Evolutionary conservation across 495 filamentous ascomycete genomes (phyloP), one percentile per base, ranked within the genome.

Genomic region (Neurospora cerealis): DNA sequence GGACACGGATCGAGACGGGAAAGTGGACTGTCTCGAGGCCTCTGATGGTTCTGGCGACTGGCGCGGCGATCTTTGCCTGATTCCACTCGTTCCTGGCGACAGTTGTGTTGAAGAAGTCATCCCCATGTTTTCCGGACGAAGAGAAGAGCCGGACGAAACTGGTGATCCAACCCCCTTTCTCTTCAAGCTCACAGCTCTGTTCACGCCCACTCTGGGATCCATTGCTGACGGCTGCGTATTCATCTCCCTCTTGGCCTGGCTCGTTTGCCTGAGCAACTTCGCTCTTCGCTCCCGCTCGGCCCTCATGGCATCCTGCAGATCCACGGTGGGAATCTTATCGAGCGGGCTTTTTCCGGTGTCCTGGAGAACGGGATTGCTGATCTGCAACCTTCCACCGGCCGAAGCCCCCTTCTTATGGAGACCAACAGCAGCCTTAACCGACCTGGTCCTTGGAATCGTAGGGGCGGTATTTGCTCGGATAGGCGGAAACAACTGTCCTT

Each of bases 281-380:
- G 9, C 54, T 21, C 87, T 81, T 28, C 86, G 81, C 62, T 86
- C 82, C 71, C 79, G 83, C 71, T 88, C 87, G 19, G 84, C 82
- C 24, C 70, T 74, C 3, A 83, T 86, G 41, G 87, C 87, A 3
- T 83, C 82, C 46, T 81, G 77, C 48, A 89, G 74, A 69, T 85
- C 85, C 60, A 88, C 80, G 17, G 85, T 85, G 19, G 81, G 74
- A 73, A 86, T 86, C 75, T 82, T 81, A 75, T 80, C 80, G 69
- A 87, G 74, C 15, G 83, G 79, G 70, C 85, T 83, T 38, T 76
- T 75, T 40, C 79, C 79, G 48, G 81, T 78, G n/a, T 79, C 76
- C 73, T 83, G 78, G 44, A 86, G 72, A 70, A 89, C 80, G 34
- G 87, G 87, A n/a, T 83, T 80, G 32, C 86, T 85, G 69, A 89